These are phyloP conservation scores for Nicotiana noctiflora DNA, from an alignment of 257 asterid species.

Conservation along the genomic window DNA sequence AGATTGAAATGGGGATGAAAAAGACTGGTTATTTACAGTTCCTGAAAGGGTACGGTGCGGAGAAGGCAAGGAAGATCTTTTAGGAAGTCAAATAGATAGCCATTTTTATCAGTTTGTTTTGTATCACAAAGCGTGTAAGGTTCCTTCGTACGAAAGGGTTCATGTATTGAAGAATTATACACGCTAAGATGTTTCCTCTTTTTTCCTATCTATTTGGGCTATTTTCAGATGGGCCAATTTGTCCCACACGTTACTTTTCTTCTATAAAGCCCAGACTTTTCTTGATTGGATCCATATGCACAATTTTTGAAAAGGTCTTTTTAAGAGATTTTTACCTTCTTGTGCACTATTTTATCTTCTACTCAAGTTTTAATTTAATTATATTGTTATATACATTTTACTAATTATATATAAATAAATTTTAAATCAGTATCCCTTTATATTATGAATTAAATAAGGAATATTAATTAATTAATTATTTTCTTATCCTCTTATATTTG, in stretches of 20 bases:
- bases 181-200: neutral
- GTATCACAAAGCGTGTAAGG: neutral
- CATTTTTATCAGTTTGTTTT: neutral
- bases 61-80: constrained; percentile 27
- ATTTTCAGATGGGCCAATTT: neutral
- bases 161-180: neutral
- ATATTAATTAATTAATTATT: too few relatives aligned
- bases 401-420: too few relatives aligned
- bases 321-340: too few relatives aligned
- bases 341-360: too few relatives aligned
- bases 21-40: constrained; percentile 21
- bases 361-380: too few relatives aligned
- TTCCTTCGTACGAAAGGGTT: neutral
- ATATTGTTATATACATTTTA: too few relatives aligned
- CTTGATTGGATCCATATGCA: neutral
- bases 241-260: neutral
- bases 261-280: neutral
- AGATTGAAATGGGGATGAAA: constrained; percentile 11
- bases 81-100: constrained; percentile 16
- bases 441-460: too few relatives aligned
- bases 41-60: constrained; percentile 8
- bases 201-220: neutral
- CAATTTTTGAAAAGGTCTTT: neutral
- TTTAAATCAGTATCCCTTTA: too few relatives aligned
- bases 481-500: too few relatives aligned